Evolutionary conservation across 495 filamentous ascomycete species (phyloP), one percentile per base, ranked within the genome.

Genomic region (Aspergillus ellipticus): DNA sequence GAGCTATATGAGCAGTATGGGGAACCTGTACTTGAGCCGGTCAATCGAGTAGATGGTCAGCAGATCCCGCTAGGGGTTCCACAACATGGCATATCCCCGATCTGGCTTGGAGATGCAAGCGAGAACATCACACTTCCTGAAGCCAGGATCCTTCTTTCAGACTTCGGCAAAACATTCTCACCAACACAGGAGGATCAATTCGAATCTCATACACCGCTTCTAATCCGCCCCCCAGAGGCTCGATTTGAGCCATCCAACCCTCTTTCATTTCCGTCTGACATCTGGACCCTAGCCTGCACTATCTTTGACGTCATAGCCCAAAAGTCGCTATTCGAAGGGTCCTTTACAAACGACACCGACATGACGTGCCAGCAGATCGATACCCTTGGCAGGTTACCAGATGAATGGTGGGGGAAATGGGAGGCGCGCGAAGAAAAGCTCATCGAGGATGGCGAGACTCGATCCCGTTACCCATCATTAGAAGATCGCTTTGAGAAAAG

Each of bases 141-240:
- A 59, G 51, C 66, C 54, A 69, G 55, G 39, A 68, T 76, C 43
- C 4, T 76, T 3, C 67, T 79, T 53, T 21, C 59, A 42, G 74
- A 77, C 42, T 73, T 77, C 55, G 74, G 72, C 19, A 55, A 69
- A 43, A 57, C 74, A 10, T 76, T 75, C 56, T 67, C 59, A n/a
- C 65, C 57, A 6, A 37, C 61, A 42, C 31, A 64, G 49, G 58
- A 72, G 54, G 49, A 35, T 16, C 62, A 60, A 53, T 67, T 60
- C 42, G 53, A 68, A 31, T 75, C 69, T 26, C 61, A 63, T 59
- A 70, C 64, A 33, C 71, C 68, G 15, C 61, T 69, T 48, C 17
- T 53, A 1, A 66, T 66, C 20, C 57, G 69, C 7, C 66, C 71
- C 15, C 66, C 70, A 0, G 69, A 71, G 53, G 61, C 62, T 51